These are phyloP conservation scores for Tylopilus subfusipes DNA, from an alignment of 768 basidiomycete species.

Conservation along the genomic window DNA sequence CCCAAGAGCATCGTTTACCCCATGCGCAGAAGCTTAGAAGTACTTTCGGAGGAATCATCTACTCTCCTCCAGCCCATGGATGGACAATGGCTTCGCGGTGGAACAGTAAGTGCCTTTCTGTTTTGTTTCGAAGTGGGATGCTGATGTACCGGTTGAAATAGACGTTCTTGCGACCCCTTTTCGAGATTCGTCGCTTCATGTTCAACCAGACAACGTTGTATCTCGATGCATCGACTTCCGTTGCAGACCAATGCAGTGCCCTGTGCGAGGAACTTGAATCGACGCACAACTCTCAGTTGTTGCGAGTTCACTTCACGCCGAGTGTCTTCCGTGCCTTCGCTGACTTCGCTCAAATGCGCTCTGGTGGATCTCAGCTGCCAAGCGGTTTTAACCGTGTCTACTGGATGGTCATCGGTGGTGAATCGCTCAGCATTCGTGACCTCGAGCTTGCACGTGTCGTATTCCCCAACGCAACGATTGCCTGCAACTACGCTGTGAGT, in stretches of 20 bases:
- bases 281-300: conserved; percentile 16
- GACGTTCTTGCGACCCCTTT: conserved; percentile 31
- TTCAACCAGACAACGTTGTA: conserved; percentile 32
- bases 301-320: conserved; percentile 29
- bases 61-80: conserved; percentile 26
- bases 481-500: conserved; percentile 31
- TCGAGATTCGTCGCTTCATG: conserved; percentile 32
- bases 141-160: conserved; percentile 3
- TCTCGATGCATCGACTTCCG: conserved; percentile 27
- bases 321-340: conserved; percentile 31
- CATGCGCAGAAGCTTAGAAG: conserved; percentile 25
- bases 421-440: conserved; percentile 25
- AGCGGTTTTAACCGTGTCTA: conserved; percentile 26
- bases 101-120: conserved; percentile 21
- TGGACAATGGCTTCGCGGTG: conserved; percentile 33
- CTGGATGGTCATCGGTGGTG: conserved; percentile 34
- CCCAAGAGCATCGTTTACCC: conserved; percentile 32
- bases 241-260: conserved; percentile 25
- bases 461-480: conserved; percentile 28
- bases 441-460: conserved; percentile 23
- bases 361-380: conserved; percentile 13
- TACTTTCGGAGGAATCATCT: conserved; percentile 28
- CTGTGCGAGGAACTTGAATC: conserved; percentile 27
- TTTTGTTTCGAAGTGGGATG: no score
- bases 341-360: conserved; percentile 25